phyloP scores from a whole-genome alignment of 306 rosid species.

The Mucuna pruriens region DNA sequence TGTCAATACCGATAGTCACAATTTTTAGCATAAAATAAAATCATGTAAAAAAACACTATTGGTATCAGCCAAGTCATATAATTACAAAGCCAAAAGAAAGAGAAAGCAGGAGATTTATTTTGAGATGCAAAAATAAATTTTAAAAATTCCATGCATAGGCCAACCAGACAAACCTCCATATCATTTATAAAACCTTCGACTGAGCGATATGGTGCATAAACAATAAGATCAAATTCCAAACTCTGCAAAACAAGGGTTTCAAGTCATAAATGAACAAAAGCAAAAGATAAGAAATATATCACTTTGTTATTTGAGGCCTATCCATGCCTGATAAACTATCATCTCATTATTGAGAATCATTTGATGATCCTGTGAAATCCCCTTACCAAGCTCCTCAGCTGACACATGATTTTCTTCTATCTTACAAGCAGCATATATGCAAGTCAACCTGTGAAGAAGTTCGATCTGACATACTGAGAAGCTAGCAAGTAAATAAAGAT shows the following conservation, averaged over 20 bases:
- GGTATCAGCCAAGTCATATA: slow-evolving; percentile 11
- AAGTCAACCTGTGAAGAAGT: slow-evolving; percentile 77
- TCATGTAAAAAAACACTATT: neutral
- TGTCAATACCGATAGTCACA: slow-evolving; percentile 42
- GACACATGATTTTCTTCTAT: slow-evolving; percentile 99
- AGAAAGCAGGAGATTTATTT: slow-evolving; percentile 11
- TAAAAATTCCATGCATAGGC: slow-evolving; percentile 12
- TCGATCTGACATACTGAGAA: slow-evolving; percentile 18
- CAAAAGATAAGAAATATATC: neutral
- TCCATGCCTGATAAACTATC: slow-evolving; percentile 99
- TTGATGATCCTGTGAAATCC: slow-evolving; percentile 98
- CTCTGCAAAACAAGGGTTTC: slow-evolving; percentile 60
- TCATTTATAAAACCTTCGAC: slow-evolving; percentile 77
- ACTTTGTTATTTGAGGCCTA: slow-evolving; percentile 49
- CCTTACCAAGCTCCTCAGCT: slow-evolving; percentile 99
- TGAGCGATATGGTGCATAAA: slow-evolving; percentile 88
- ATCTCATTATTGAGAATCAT: slow-evolving; percentile 99
- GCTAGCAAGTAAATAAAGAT: slow-evolving; percentile 15
- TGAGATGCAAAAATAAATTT: neutral
- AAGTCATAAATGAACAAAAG: slow-evolving; percentile 5
- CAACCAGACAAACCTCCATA: slow-evolving; percentile 66
- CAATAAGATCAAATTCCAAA: slow-evolving; percentile 95
- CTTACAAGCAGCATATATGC: slow-evolving; percentile 97
- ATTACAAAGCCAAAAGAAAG: neutral
- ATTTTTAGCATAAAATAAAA: slow-evolving; percentile 24